These are phyloP conservation scores for Rhazya stricta DNA, from an alignment of 257 asterid species.

Conservation along the genomic window DNA sequence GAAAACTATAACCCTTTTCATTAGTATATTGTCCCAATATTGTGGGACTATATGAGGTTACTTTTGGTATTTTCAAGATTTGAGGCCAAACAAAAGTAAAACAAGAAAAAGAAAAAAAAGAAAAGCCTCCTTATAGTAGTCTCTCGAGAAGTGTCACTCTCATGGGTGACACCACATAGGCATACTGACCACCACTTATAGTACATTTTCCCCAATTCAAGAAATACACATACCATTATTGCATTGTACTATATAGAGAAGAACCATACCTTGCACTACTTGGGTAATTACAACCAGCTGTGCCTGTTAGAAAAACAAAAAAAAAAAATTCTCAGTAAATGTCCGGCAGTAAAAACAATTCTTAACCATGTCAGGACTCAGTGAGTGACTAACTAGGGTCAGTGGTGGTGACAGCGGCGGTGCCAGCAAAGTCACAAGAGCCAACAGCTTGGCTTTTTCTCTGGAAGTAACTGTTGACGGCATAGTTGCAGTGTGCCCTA, in stretches of 20 bases:
- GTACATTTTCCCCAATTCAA: neutral
- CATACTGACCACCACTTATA: neutral
- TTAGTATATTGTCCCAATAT: neutral
- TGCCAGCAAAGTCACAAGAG: constrained; percentile 72
- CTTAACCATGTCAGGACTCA: neutral
- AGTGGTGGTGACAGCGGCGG: constrained; percentile 39
- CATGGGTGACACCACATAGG: neutral
- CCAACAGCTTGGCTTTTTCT: constrained; percentile 47
- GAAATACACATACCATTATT: neutral
- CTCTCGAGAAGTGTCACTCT: neutral
- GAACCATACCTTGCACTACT: constrained; percentile 53
- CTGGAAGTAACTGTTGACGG: constrained; percentile 81
- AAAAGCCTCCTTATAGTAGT: neutral
- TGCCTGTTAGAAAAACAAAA: constrained; percentile 33
- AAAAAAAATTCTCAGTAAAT: neutral
- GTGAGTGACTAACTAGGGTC: constrained; percentile 62
- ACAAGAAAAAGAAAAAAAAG: no score
- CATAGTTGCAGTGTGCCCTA: constrained; percentile 74
- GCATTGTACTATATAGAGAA: neutral
- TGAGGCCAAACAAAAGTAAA: neutral
- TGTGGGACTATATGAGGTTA: neutral
- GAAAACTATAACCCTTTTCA: neutral
- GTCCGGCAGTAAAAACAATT: neutral
- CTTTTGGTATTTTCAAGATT: neutral
- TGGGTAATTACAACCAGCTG: constrained; percentile 60